phyloP scores from a whole-genome alignment of 1,139 yeast species.

The Sugiyamaella xylanicola region DNA sequence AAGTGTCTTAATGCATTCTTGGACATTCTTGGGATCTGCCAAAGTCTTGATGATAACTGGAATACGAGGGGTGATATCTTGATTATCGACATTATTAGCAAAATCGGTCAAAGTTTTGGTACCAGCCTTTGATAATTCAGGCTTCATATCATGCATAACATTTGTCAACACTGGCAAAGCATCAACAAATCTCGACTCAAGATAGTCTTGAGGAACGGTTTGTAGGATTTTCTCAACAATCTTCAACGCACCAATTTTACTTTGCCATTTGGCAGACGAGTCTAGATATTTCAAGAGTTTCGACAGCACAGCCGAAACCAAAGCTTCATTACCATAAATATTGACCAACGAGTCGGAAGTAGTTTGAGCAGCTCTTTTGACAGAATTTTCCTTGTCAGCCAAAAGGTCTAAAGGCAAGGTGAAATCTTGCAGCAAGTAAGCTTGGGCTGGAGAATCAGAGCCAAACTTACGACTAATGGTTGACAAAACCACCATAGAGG shows the following conservation, averaged over 20 bases:
- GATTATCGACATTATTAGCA: constrained; percentile 83
- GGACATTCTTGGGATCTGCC: constrained; percentile 85
- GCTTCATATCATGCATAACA: constrained; percentile 92
- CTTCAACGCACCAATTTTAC: constrained; percentile 78
- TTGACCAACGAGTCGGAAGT: constrained; percentile 66
- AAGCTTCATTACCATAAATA: constrained; percentile 76
- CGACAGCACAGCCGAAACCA: constrained; percentile 68
- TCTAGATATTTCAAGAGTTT: constrained; percentile 62
- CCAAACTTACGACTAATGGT: constrained; percentile 67
- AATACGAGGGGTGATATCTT: constrained; percentile 85
- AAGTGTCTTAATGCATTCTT: constrained; percentile 84
- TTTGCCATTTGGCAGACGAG: constrained; percentile 92
- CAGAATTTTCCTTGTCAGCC: constrained; percentile 85
- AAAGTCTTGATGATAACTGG: constrained; percentile 85
- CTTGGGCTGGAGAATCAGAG: constrained; percentile 65
- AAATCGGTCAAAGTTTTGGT: constrained; percentile 66
- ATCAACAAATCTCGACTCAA: constrained; percentile 77
- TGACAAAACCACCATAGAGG: constrained; percentile 67
- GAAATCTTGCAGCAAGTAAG: constrained; percentile 63
- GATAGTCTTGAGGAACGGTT: constrained; percentile 80
- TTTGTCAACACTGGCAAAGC: constrained; percentile 86
- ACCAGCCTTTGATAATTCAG: constrained; percentile 90
- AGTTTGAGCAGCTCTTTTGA: constrained; percentile 69
- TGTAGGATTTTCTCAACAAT: constrained; percentile 72
- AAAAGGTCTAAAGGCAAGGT: constrained; percentile 60